Evolutionary conservation across 768 basidiomycete genomes (phyloP).

Genomic region (Serendipita sp.): DNA sequence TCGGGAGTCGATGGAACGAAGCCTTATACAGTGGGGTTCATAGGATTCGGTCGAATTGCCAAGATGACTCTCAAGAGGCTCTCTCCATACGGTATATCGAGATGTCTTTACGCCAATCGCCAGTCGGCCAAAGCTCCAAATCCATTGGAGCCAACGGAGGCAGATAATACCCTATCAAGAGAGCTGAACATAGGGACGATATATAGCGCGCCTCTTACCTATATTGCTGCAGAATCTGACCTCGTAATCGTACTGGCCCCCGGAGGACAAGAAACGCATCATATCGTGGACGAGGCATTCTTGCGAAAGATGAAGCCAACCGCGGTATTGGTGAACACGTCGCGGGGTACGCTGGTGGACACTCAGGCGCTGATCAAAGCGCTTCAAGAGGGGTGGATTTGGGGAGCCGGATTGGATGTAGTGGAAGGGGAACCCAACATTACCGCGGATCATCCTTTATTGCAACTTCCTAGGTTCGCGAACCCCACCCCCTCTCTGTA

Average conservation of each 20-base stretch:
- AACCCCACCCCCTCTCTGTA: too few species aligned
- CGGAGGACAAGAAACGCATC: slow-evolving; percentile 51
- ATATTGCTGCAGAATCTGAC: slow-evolving; percentile 66
- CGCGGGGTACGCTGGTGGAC: slow-evolving; percentile 78
- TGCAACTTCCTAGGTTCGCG: slow-evolving; percentile 55
- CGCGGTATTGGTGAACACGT: slow-evolving; percentile 70
- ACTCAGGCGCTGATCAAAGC: slow-evolving; percentile 77
- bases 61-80: slow-evolving; percentile 70
- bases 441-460: slow-evolving; percentile 54
- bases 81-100: slow-evolving; percentile 64
- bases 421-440: slow-evolving; percentile 84
- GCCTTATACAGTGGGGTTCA: slow-evolving; percentile 60
- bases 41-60: slow-evolving; percentile 91
- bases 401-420: slow-evolving; percentile 87
- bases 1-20: slow-evolving; percentile 29
- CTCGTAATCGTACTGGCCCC: slow-evolving; percentile 73
- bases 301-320: slow-evolving; percentile 73
- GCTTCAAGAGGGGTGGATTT: slow-evolving; percentile 61
- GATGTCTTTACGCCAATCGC: slow-evolving; percentile 55
- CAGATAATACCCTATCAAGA: slow-evolving; percentile 22
- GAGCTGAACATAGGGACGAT: slow-evolving; percentile 24
- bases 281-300: slow-evolving; percentile 58
- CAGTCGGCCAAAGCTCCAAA: slow-evolving; percentile 28
- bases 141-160: slow-evolving; percentile 6
- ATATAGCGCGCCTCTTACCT: slow-evolving; percentile 41